Percentiles rank a stretch among this genome's conserved stretches.
These are phyloP conservation scores for Sclerotinia nivalis DNA, from an alignment of 2,329 filamentous ascomycete genomes.

Conservation along the genomic window DNA sequence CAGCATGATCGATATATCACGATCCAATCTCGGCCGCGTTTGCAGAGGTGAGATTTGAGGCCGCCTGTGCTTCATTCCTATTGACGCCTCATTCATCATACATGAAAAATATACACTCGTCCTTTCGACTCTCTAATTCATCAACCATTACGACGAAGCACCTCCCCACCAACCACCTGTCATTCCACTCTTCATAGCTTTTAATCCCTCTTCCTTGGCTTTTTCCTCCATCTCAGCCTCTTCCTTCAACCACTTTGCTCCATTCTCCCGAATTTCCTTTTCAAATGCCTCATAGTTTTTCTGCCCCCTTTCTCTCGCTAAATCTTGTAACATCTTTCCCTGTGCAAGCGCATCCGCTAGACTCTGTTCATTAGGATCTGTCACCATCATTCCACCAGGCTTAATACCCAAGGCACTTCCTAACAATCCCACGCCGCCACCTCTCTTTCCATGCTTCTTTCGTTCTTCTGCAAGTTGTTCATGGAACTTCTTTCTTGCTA, in stretches of 20 bases:
- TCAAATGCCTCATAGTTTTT: constrained; percentile 88
- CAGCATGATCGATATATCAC: neutral
- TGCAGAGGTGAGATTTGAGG: constrained; percentile 17
- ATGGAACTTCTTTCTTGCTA: constrained; percentile 81
- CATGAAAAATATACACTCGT: constrained; percentile 14
- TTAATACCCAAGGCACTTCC: constrained; percentile 78
- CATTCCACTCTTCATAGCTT: constrained; percentile 83
- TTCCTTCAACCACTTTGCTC: constrained; percentile 93
- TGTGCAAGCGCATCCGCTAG: constrained; percentile 77
- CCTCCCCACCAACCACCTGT: constrained; percentile 53
- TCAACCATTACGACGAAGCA: constrained; percentile 15
- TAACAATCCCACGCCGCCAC: constrained; percentile 66
- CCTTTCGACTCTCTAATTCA: neutral
- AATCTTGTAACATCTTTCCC: constrained; percentile 96
- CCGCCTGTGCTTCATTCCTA: neutral
- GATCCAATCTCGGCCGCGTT: constrained; percentile 3
- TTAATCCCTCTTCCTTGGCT: constrained; percentile 85
- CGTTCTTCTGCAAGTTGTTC: constrained; percentile 71
- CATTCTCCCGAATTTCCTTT: constrained; percentile 88
- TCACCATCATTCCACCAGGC: constrained; percentile 58
- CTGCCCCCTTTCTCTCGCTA: constrained; percentile 88
- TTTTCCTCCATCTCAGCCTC: constrained; percentile 87
- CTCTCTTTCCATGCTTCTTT: constrained; percentile 57
- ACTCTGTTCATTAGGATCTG: constrained; percentile 60
- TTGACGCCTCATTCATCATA: constrained; percentile 18